A percentile compares a stretch with the other conserved stretches of the same genome.
These are phyloP conservation scores for Tricholoma sp. DNA, from an alignment of 768 basidiomycete species.

Conservation along the genomic window DNA sequence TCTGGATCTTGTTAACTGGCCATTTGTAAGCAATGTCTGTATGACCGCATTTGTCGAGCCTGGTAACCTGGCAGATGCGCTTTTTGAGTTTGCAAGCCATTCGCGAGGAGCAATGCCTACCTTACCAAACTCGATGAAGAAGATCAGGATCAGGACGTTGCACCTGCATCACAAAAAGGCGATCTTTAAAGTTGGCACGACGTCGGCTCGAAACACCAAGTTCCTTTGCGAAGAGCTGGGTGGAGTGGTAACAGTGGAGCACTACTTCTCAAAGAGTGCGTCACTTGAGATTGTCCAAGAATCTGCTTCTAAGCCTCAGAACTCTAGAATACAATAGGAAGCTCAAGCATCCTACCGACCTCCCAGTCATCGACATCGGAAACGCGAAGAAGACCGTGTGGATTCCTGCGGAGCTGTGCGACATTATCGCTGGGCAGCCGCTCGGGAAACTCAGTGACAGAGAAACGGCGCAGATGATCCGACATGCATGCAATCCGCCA, in stretches of 20 bases:
- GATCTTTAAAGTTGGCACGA: slow-evolving; percentile 31
- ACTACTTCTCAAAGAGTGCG: slow-evolving; percentile 62
- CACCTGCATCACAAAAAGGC: slow-evolving; percentile 57
- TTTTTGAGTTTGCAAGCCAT: slow-evolving; percentile 40
- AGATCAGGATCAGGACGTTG: slow-evolving; percentile 52
- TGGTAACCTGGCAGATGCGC: slow-evolving; percentile 57
- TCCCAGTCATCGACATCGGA: slow-evolving; percentile 52
- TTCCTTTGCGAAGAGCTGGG: slow-evolving; percentile 52
- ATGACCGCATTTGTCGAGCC: slow-evolving; percentile 53
- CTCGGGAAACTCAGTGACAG: slow-evolving; percentile 57
- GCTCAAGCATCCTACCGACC: slow-evolving; percentile 37
- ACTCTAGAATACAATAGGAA: slow-evolving; percentile 51
- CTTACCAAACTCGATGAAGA: slow-evolving; percentile 43
- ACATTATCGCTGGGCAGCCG: slow-evolving; percentile 52
- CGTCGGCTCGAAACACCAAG: slow-evolving; percentile 32
- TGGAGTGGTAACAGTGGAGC: slow-evolving; percentile 50
- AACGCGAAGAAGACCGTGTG: slow-evolving; percentile 24
- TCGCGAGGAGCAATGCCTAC: slow-evolving; percentile 41
- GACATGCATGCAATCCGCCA: slow-evolving; percentile 60
- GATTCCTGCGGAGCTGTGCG: slow-evolving; percentile 69
- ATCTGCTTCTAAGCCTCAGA: background rate
- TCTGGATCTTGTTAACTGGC: background rate
- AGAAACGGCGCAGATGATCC: slow-evolving; percentile 69
- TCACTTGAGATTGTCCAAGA: background rate
- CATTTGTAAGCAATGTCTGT: slow-evolving; percentile 39